Percentiles rank a stretch among this genome's conserved stretches.
phyloP scores from a whole-genome alignment of 2,329 filamentous ascomycete species.

The Metarhizium robertsii region DNA sequence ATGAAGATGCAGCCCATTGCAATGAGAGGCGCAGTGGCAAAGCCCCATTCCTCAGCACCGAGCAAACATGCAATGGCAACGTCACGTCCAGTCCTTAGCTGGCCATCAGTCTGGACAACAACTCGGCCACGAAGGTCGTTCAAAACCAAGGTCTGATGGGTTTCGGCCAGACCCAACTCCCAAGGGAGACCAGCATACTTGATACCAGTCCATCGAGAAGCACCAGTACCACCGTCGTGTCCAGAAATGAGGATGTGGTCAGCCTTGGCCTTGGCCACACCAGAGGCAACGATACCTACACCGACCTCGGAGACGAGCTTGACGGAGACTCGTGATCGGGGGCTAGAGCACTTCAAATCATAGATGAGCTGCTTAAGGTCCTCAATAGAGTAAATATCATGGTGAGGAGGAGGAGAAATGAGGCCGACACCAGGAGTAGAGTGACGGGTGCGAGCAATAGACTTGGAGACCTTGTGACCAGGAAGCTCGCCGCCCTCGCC shows the following conservation, averaged over 20 bases:
- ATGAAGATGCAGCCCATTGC: slow-evolving; percentile 97
- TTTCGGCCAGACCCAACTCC: slow-evolving; percentile 94
- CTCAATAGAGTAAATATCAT: slow-evolving; percentile 98
- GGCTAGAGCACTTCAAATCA: slow-evolving; percentile 93
- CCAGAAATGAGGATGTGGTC: slow-evolving; percentile 96
- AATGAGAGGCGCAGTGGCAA: slow-evolving; percentile 88
- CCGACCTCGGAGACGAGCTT: slow-evolving; percentile 97
- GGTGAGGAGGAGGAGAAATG: slow-evolving; percentile 91
- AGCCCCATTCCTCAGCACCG: slow-evolving; percentile 97
- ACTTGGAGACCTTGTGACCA: slow-evolving; percentile 90
- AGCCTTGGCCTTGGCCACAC: slow-evolving; percentile 94
- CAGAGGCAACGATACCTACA: slow-evolving; percentile 93
- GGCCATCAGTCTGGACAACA: slow-evolving; percentile 92
- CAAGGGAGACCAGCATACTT: slow-evolving; percentile 96
- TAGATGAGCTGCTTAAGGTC: slow-evolving; percentile 97
- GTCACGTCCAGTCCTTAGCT: slow-evolving; percentile 85
- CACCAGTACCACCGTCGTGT: slow-evolving; percentile 93
- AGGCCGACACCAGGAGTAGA: slow-evolving; percentile 93
- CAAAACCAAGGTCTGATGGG: slow-evolving; percentile 89
- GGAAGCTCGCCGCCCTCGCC: slow-evolving; percentile 96
- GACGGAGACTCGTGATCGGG: slow-evolving; percentile 83
- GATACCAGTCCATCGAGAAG: slow-evolving; percentile 96
- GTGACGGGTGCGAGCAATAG: slow-evolving; percentile 89
- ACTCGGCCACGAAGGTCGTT: slow-evolving; percentile 95
- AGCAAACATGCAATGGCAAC: slow-evolving; percentile 90